Base-by-base conservation (phyloP, 2,329 filamentous ascomycete genomes). In the Aspergillus fumigatus region DNA sequence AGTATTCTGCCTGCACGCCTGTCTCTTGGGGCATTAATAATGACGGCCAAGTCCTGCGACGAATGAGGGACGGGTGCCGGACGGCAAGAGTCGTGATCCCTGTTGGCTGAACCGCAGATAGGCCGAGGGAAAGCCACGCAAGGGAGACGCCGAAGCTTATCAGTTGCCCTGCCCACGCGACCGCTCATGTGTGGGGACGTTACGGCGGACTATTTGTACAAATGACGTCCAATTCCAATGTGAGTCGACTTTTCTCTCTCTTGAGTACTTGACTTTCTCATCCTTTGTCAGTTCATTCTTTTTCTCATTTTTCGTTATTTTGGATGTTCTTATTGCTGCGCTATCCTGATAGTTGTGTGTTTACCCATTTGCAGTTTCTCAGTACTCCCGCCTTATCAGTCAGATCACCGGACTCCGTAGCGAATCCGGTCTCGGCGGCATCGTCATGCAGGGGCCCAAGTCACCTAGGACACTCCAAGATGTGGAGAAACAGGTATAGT, bases 401-500 rank as follows among this genome's bases (percentile, higher is more conserved):
- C 5, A 14, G 14, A 47, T 26, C 17, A 17, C 32, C 32, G 32
- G 32, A 38, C 29, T 32, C 29, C 29, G 29, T 2, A 11, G 43
- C 21, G 2, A 6, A 26, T 26, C 21, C 4, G 21, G 21, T 9
- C 21, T 5, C 4, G 21, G 10, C 10, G 21, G 10, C 19, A 9
- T 6, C 11, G 23, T 6, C 11, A 47, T 47, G 43, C 43, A 26
- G 21, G 43, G 43, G 52, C 45, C 32, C n/a, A 32, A 23, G 11
- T 51, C 23, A 26, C 50, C 43, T 40, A 29, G 11, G 9, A 21
- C 25, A 9, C 17, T 17, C 54, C 61, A 58, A 56, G 63, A 70
- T 67, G 67, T 64, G 66, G 69, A 70, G 68, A 71, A 70, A 26
- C 57, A 66, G 67, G 69, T 70, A 68, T 52, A 32, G 23, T 32